Base-by-base conservation (phyloP, 495 filamentous ascomycete genomes). In the Ramalina peruviana region DNA sequence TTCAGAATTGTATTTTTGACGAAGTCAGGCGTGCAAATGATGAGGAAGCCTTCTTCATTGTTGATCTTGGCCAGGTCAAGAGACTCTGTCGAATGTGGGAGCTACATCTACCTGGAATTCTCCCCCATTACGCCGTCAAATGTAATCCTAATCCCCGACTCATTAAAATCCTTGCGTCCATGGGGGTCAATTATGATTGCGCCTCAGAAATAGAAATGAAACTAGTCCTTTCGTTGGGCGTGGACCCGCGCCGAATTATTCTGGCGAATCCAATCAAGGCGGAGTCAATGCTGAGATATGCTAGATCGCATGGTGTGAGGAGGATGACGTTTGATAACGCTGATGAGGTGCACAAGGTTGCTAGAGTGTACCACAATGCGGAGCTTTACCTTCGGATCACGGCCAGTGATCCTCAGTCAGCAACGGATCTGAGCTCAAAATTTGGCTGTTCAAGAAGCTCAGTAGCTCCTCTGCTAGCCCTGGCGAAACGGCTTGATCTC, bases 191-290 rank as follows among this genome's bases (percentile, higher is more conserved):
- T 20, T 68, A 65, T 26, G 65, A 68, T 37, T 68, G 65, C 48
- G 62, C 65, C 7, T 68, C 65, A 0, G 47, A 55, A 4, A 51
- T 51, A 37, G 64, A 67, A 36, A 56, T 68, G 20, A 46, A 54
- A 13, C 16, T 50, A 15, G 57, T 66, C 3, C 56, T 64, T 7
- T 52, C 45, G 15, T 51, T 64, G 23, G 60, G 58, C n/a, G 51
- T 68, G 1, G 55, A 64, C 17, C 61, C 65, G 15, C 43, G 50
- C 0, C 42, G 58, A 10, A 65, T 68, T 19, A 46, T 68, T 36
- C 67, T 64, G 49, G 61, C 65, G 1, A 55, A 65, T 43, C 65
- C 64, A 19, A 63, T 63, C 45, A 67, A 68, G 38, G 40, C 60
- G 0, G 43, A 45, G 10, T 51, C 58, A 0, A 52, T 57, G 11